phyloP scores from a whole-genome alignment of 1,139 yeast genomes.

The Hyphopichia wangnamkhiaoensis region DNA sequence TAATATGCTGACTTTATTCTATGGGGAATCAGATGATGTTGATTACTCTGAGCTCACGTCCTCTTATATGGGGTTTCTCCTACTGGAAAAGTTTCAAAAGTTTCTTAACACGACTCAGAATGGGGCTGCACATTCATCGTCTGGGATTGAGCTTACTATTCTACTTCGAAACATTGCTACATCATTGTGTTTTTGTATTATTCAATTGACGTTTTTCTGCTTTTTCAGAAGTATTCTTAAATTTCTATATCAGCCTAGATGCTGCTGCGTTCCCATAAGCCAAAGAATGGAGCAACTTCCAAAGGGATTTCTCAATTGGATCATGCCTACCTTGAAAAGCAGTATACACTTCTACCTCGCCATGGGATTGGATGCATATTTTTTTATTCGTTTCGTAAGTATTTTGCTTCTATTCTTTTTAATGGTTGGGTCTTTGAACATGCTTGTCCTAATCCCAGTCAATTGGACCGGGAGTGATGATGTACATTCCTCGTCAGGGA shows the following conservation, averaged over 20 bases:
- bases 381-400: constrained; percentile 56
- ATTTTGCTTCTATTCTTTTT: constrained; percentile 50
- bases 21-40: constrained; percentile 14
- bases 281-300: constrained; percentile 41
- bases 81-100: constrained; percentile 27
- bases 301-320: constrained; percentile 50
- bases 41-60: constrained; percentile 27
- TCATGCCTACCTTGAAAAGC: constrained; percentile 38
- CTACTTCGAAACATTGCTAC: constrained; percentile 52
- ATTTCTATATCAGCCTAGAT: constrained; percentile 58
- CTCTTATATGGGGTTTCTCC: constrained; percentile 28
- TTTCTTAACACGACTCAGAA: constrained; percentile 59
- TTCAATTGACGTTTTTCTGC: constrained; percentile 57
- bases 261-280: constrained; percentile 40
- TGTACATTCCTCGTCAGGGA: constrained; percentile 40
- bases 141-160: constrained; percentile 39
- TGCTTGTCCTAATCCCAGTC: constrained; percentile 57
- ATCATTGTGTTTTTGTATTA: constrained; percentile 50
- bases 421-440: constrained; percentile 50
- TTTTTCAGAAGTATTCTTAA: constrained; percentile 48
- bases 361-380: constrained; percentile 66
- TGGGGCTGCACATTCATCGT: constrained; percentile 50
- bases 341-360: constrained; percentile 45
- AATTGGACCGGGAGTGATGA: constrained; percentile 48
- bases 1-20: constrained; percentile 21